Conservation (phyloP, 495 filamentous ascomycete species). For the Cercophora sp. region DNA sequence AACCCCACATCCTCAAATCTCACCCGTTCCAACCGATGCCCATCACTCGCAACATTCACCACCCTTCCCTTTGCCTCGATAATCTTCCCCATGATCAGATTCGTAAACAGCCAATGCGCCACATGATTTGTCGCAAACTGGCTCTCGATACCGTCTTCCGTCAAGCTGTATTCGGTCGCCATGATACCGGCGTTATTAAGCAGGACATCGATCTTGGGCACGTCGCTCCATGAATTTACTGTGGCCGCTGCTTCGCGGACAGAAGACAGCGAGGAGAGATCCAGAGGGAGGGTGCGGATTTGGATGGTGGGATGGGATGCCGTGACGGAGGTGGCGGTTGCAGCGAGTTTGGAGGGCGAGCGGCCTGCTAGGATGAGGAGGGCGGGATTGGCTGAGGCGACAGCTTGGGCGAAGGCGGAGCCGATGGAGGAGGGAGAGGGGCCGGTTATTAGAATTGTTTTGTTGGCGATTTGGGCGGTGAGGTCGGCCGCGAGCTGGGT, state of each 20-base stretch:
- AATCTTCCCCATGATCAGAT: conserved; percentile 53
- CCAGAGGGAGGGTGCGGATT: conserved; percentile 33
- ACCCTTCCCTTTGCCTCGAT: conserved; percentile 25
- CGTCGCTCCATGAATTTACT: conserved; percentile 31
- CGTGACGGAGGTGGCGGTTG: conserved; percentile 29
- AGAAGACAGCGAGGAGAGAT: conserved; percentile 41
- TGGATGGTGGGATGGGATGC: conserved; percentile 17
- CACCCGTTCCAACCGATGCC: conserved; percentile 42
- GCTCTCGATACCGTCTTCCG: conserved; percentile 61
- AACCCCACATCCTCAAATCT: conserved; percentile 48
- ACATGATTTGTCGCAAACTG: conserved; percentile 70
- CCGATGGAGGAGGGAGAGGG: conserved; percentile 42
- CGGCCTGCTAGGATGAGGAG: conserved; percentile 48
- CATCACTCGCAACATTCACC: conserved; percentile 40
- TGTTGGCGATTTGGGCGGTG: conserved; percentile 18
- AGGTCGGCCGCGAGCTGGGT: conserved; percentile 14
- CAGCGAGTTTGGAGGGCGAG: conserved; percentile 33
- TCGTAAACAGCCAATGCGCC: conserved; percentile 64
- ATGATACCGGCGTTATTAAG: conserved; percentile 71
- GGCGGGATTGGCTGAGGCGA: conserved; percentile 35
- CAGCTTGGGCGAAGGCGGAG: conserved; percentile 32
- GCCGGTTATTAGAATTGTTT: conserved; percentile 43
- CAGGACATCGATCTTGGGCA: conserved; percentile 53
- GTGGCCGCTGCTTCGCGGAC: conserved; percentile 40
- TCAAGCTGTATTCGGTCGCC: conserved; percentile 43